Base-by-base conservation (phyloP, 768 basidiomycete species). In the Russula lepida region DNA sequence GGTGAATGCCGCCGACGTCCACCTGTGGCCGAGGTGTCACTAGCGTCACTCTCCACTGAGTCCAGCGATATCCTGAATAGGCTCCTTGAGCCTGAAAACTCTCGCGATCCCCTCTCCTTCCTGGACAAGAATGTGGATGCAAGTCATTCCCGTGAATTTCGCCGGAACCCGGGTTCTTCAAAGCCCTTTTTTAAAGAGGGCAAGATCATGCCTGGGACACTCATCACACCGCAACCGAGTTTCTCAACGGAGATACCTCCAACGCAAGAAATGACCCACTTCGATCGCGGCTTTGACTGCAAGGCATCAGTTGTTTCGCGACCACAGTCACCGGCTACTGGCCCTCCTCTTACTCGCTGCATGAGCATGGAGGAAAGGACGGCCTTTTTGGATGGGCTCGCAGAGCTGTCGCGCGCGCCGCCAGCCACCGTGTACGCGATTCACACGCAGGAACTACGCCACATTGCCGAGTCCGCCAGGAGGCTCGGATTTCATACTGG, bases 31-130 rank as follows among this genome's bases (percentile, higher is more conserved):
- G 72, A 73, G 39, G 74, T 77, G 52, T 82, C 73, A 27, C 72
- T 85, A n/a, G 72, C 72, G 19, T 84, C 84, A 23, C 73, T 86
- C 15, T 75, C 77, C 8, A 73, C 77, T 17, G 76, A 76, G 15
- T 75, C 81, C 15, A 74, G 75, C 46, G 77, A 79, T 19, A 69
- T 81, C 32, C 71, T 84, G n/a, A 76, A 74, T 50, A 69, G 72
- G 58, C 70, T 85, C 21, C 64, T 78, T 25, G 73, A 78, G 63
- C 76, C 80, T 15, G 79, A 77, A 56, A 76, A 79, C 46, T 66
- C 74, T 57, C 53, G 56, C 53, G 72, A 72, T 30, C 72, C 56
- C 71, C 47, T 73, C 65, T 23, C 50, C 19, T 25, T 32, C 30
- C 35, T 53, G 23, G 39, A 56, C 9, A 47, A 43, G 39, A 23